Conservation (phyloP, 164 flowering plant genomes). For the Amborella trichopoda region DNA sequence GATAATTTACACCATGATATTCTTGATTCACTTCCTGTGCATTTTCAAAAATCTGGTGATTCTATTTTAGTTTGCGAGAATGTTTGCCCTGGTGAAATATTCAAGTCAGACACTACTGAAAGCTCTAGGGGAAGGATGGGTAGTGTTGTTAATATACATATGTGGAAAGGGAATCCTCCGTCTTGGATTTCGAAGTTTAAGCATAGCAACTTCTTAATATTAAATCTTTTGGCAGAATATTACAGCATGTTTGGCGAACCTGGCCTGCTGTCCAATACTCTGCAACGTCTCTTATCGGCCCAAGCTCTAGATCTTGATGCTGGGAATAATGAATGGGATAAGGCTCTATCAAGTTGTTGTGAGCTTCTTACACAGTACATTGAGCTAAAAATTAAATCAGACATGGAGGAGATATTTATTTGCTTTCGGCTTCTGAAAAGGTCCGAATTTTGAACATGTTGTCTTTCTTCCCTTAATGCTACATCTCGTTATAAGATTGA, state of each 20-base stretch:
- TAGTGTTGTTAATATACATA: conserved; percentile 9
- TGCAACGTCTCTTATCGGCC: conserved; percentile 32
- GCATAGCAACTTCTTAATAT: conserved; percentile 28
- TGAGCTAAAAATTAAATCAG: conserved; percentile 48
- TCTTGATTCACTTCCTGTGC: conserved; percentile 58
- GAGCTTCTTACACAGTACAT: conserved; percentile 76
- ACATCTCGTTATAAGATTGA: background rate
- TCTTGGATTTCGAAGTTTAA: conserved; percentile 63
- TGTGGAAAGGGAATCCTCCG: conserved; percentile 81
- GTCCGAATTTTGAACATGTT: conserved; percentile 20
- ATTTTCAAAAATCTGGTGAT: conserved; percentile 21
- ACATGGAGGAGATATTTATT: conserved; percentile 75
- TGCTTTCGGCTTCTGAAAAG: conserved; percentile 74
- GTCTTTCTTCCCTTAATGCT: background rate
- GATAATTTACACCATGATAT: conserved; percentile 58
- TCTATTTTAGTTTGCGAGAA: conserved; percentile 5
- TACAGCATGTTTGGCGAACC: conserved; percentile 25
- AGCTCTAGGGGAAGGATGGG: background rate
- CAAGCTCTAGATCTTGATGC: conserved; percentile 13
- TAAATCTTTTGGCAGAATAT: conserved; percentile 39
- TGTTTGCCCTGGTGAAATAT: background rate
- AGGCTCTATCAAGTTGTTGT: conserved; percentile 28
- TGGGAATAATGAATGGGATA: conserved; percentile 24
- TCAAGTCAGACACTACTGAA: background rate
- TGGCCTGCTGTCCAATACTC: conserved; percentile 36